A percentile compares a stretch with the other conserved stretches of the same genome.
Evolutionary conservation across 2,329 filamentous ascomycete species (phyloP).

Genomic region (Xylariaceae sp.): DNA sequence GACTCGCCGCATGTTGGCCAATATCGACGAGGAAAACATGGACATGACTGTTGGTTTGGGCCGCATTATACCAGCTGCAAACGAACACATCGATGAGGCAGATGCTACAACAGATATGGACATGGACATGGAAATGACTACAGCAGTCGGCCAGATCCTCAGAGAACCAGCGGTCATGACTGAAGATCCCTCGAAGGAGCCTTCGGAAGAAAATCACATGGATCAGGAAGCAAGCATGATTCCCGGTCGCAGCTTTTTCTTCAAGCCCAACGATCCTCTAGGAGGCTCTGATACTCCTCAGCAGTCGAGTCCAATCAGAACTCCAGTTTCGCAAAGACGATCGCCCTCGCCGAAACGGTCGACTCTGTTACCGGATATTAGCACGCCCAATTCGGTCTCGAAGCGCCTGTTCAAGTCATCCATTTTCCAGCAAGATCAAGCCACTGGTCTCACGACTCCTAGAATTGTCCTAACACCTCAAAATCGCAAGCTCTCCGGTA

Average conservation of each 20-base stretch:
- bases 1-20: conserved; percentile 27
- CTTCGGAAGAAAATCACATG: no score
- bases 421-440: conserved; percentile 31
- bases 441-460: conserved; percentile 56
- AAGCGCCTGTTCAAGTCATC: conserved; percentile 33
- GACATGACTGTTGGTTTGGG: conserved; percentile 59
- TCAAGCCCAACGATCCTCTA: conserved; percentile 18
- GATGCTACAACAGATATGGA: conserved; percentile 58
- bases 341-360: conserved; percentile 46
- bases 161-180: conserved; percentile 30
- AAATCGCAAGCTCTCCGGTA: conserved; percentile 55
- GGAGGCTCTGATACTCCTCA: conserved; percentile 40
- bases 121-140: conserved; percentile 66
- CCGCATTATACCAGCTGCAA: conserved; percentile 43
- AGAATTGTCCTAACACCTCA: conserved; percentile 60
- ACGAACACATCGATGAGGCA: conserved; percentile 33
- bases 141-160: conserved; percentile 58
- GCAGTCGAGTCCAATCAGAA: conserved; percentile 45
- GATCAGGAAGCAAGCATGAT: conserved; percentile 19
- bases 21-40: conserved; percentile 52
- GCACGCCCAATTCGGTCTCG: conserved; percentile 25
- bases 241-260: conserved; percentile 25
- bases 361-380: conserved; percentile 8
- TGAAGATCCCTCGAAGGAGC: conserved; percentile 32
- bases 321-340: conserved; percentile 41